Evolutionary conservation across 306 rosid genomes (phyloP).

Genomic region (Castanopsis chinensis): DNA sequence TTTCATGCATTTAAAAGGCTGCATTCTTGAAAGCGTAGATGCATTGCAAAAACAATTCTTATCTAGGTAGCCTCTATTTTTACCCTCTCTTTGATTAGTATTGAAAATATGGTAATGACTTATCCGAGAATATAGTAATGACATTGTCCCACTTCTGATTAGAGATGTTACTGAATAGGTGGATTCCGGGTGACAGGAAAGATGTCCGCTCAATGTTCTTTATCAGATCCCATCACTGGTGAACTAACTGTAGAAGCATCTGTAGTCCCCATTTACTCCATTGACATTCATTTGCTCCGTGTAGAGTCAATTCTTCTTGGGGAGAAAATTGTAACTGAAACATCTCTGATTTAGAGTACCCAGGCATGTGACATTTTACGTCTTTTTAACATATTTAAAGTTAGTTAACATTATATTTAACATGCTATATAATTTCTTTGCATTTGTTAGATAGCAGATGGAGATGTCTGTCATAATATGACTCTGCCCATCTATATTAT

Average conservation of each 20-base stretch:
- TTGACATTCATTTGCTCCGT: constrained; percentile 77
- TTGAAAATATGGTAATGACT: too few relatives aligned
- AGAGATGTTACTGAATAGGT: constrained; percentile 47
- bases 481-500: constrained; percentile 70
- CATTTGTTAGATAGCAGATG: constrained; percentile 75
- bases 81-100: neutral
- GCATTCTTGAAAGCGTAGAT: neutral
- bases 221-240: constrained; percentile 68
- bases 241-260: constrained; percentile 85
- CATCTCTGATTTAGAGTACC: constrained; percentile 78
- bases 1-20: constrained; percentile 1
- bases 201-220: constrained; percentile 73
- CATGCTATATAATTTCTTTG: neutral
- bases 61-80: neutral
- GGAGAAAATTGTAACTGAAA: constrained; percentile 77
- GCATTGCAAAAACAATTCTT: constrained; percentile 1
- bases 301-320: constrained; percentile 87
- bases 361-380: constrained; percentile 54
- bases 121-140: too few relatives aligned
- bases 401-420: constrained; percentile 11
- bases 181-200: constrained; percentile 89
- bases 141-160: constrained; percentile 22
- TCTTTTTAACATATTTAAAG: constrained; percentile 1
- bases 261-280: constrained; percentile 73
- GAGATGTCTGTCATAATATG: constrained; percentile 68